A percentile compares a stretch with the other conserved stretches of the same genome.
Evolutionary conservation across 2,329 filamentous ascomycete species (phyloP).

Genomic region (Colletotrichum ledebouriae): DNA sequence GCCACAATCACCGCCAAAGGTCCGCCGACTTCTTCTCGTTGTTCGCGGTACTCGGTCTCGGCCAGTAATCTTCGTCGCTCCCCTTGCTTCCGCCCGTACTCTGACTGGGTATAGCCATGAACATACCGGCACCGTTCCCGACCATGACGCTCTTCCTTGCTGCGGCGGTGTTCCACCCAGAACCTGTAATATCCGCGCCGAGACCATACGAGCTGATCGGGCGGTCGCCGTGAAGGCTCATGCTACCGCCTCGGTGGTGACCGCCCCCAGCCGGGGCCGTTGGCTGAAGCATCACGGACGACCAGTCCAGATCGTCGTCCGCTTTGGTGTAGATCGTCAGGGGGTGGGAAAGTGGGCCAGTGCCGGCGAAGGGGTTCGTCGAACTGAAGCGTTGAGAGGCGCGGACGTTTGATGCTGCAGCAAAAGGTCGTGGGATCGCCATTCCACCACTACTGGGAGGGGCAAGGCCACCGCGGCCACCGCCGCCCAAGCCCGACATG

Average conservation of each 20-base stretch:
- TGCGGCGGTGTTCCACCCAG: conserved; percentile 65
- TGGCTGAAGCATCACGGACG: conserved; percentile 64
- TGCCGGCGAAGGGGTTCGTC: conserved; percentile 61
- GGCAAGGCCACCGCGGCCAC: conserved; percentile 43
- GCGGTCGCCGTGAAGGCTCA: conserved; percentile 50
- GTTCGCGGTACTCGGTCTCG: conserved; percentile 40
- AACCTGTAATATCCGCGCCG: conserved; percentile 62
- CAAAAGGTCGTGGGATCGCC: conserved; percentile 46
- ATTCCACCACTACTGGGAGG: conserved; percentile 45
- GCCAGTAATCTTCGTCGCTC: conserved; percentile 53
- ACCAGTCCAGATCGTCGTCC: conserved; percentile 71
- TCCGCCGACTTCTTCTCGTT: conserved; percentile 40
- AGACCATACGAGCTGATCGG: conserved; percentile 71
- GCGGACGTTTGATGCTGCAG: conserved; percentile 46
- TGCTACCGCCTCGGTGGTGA: conserved; percentile 38
- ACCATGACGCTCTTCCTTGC: conserved; percentile 68
- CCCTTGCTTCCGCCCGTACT: conserved; percentile 42
- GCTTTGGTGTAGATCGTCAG: conserved; percentile 73
- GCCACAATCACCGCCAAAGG: conserved; percentile 33
- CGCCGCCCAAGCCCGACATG: conserved; percentile 20
- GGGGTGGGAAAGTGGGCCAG: conserved; percentile 61
- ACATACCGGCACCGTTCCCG: conserved; percentile 64
- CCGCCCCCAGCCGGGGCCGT: conserved; percentile 44
- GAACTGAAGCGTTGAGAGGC: conserved; percentile 65
- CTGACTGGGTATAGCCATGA: conserved; percentile 63